Evolutionary conservation across 129 eudicot species (phyloP), one percentile per base, ranked within the genome.

Genomic region (Smallanthus sonchifolius): DNA sequence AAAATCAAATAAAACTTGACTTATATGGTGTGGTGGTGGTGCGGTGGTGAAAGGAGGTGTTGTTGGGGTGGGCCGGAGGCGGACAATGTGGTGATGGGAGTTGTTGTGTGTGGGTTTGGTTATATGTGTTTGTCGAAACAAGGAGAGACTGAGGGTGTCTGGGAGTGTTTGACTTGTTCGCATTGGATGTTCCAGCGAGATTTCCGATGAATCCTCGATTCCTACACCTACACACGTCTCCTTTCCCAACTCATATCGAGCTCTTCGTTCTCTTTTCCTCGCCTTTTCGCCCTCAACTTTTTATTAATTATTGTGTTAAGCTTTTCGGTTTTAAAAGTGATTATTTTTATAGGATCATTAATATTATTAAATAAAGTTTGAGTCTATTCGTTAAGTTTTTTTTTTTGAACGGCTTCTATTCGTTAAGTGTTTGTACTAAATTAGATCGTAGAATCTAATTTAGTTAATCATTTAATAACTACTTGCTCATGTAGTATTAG

Each of bases 131-230:
- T 79, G 83, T 79, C 65, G 19, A 20, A 42, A 16, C 10, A 24
- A 10, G 57, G 44, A 0, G 70, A 8, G 2, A 19, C 4, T 6
- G 56, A 54, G 81, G 67, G 57, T 77, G 81, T 79, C 73, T 71
- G 37, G 42, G 67, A 79, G 82, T 42, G 82, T 79, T 79, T 79
- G 78, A 79, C 83, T 5, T 79, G 74, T 48, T 79, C 9, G 73
- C 51, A 72, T 62, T 66, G 60, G 30, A 24, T 0, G 30, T 24
- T 24, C 30, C 1, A 24, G 83, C 77, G 77, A 39, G 59, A 69
- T 72, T 72, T 35, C 67, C 79, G n/a, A 79, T 44, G 79, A 34
- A 35, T 66, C 83, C 78, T 79, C 78, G 83, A 65, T 79, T 79
- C 79, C 40, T 54, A 65, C 83, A 79, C 73, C 74, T 56, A 52